Percentiles rank a stretch among this genome's conserved stretches.
phyloP scores from a whole-genome alignment of 2,329 filamentous ascomycete species.

The Coniochaeta hoffmannii region DNA sequence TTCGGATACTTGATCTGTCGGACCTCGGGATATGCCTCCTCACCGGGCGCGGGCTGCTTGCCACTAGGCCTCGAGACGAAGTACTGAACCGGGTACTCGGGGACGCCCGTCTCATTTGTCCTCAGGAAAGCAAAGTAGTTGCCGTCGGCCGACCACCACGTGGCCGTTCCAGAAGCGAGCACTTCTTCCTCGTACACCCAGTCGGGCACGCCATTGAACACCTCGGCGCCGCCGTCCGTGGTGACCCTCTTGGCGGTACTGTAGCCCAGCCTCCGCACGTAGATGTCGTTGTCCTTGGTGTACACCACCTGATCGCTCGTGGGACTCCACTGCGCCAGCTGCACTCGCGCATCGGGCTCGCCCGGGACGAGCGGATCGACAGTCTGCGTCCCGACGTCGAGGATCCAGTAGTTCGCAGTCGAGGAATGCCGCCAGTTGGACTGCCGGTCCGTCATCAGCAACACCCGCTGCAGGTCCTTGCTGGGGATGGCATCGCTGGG shows the following conservation, averaged over 20 bases:
- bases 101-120: constrained; percentile 88
- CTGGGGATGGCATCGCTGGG: constrained; percentile 66
- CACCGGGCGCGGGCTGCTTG: constrained; percentile 54
- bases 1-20: constrained; percentile 96
- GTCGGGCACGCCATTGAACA: constrained; percentile 94
- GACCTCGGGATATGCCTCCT: constrained; percentile 87
- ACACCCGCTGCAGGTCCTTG: constrained; percentile 74
- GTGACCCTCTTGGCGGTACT: constrained; percentile 66
- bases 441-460: constrained; percentile 65
- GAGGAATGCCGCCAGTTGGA: constrained; percentile 88
- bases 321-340: constrained; percentile 87
- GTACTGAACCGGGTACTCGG: constrained; percentile 88
- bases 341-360: constrained; percentile 58
- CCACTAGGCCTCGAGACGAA: constrained; percentile 84
- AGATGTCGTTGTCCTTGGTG: constrained; percentile 85
- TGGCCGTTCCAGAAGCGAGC: constrained; percentile 69
- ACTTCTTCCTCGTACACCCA: constrained; percentile 94
- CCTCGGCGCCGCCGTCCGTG: constrained; percentile 74
- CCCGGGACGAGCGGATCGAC: constrained; percentile 70
- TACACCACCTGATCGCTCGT: constrained; percentile 82
- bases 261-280: constrained; percentile 57
- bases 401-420: constrained; percentile 81
- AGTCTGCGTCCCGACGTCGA: constrained; percentile 75
- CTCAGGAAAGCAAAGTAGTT: constrained; percentile 85
- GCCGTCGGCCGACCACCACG: constrained; percentile 93